These are phyloP conservation scores for Hypoxylon fuscum DNA, from an alignment of 495 filamentous ascomycete genomes.

Conservation along the genomic window DNA sequence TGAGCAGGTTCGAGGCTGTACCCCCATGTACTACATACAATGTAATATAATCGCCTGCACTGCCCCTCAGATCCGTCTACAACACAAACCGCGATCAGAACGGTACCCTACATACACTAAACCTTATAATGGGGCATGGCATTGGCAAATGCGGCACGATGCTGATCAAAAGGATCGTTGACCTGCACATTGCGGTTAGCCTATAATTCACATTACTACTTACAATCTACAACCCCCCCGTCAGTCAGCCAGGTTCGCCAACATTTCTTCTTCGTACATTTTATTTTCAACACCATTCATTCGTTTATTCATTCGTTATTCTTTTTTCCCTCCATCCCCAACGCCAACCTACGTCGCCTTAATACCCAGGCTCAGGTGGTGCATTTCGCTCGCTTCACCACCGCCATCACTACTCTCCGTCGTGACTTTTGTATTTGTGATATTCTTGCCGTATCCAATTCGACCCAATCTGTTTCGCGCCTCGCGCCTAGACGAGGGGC, in stretches of 20 bases:
- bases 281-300: constrained; percentile 1
- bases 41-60: too few relatives aligned
- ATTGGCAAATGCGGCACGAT: neutral
- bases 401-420: neutral
- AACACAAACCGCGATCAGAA: too few relatives aligned
- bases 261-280: neutral
- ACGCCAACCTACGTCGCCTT: neutral
- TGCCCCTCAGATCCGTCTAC: neutral
- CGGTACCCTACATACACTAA: too few relatives aligned
- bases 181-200: neutral
- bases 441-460: neutral
- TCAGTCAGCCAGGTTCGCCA: constrained; percentile 1
- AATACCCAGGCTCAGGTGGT: constrained; percentile 6
- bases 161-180: neutral
- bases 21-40: too few relatives aligned
- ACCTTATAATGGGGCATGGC: too few relatives aligned
- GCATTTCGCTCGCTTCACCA: constrained; percentile 31
- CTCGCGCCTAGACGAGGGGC: neutral
- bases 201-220: constrained; percentile 1
- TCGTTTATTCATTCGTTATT: constrained; percentile 9
- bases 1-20: too few relatives aligned
- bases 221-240: neutral
- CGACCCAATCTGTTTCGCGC: constrained; percentile 9
- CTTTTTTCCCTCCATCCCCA: neutral
- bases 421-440: neutral